Evolutionary conservation across 2,329 filamentous ascomycete genomes (phyloP).

Genomic region (Alternaria conjuncta): DNA sequence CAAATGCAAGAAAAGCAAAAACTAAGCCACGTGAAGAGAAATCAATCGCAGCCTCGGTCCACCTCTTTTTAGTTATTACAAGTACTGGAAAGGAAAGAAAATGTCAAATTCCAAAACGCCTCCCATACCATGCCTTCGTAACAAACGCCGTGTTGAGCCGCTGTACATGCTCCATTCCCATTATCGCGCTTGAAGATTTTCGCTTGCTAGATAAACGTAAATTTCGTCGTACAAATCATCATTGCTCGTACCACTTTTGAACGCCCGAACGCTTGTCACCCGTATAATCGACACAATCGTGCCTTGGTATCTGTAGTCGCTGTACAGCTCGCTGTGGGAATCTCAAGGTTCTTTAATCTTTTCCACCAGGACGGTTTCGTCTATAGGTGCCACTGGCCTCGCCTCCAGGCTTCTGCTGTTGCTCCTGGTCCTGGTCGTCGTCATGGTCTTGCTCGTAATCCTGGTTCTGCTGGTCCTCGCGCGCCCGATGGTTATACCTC

Average conservation of each 20-base stretch:
- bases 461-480: too few relatives aligned
- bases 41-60: rapidly evolving
- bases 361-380: neutral
- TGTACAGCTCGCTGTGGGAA: neutral
- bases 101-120: neutral
- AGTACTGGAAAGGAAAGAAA: neutral
- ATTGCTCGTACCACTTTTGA: too few relatives aligned
- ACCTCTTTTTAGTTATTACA: neutral
- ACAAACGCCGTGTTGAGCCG: neutral
- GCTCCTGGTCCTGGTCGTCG: neutral
- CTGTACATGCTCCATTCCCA: neutral
- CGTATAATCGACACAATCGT: neutral
- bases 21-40: neutral
- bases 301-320: neutral
- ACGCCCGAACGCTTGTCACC: neutral
- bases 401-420: neutral
- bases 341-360: neutral
- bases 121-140: neutral
- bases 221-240: too few relatives aligned
- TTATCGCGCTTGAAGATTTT: neutral
- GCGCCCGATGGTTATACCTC: neutral
- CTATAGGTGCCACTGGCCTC: neutral
- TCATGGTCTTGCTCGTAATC: neutral
- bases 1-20: neutral
- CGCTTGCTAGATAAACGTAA: neutral